Evolutionary conservation across 768 basidiomycete species (phyloP).

Genomic region (Lactarius indigo): DNA sequence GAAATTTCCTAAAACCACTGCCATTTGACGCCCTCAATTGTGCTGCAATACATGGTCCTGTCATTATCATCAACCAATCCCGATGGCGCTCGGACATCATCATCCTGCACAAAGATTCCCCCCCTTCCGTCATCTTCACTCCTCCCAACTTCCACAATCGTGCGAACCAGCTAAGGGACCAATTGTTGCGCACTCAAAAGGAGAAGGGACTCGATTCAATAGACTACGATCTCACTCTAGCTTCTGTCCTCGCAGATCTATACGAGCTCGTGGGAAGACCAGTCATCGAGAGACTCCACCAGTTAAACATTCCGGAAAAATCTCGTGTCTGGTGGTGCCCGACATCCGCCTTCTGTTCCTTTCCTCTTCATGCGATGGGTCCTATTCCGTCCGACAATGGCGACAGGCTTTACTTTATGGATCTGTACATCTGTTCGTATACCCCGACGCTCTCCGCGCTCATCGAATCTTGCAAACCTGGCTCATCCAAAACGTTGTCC

Average conservation of each 20-base stretch:
- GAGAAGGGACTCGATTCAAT: not conserved
- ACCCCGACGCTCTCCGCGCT: not conserved
- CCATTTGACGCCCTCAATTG: not conserved
- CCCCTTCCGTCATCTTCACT: not conserved
- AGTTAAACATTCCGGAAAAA: not conserved
- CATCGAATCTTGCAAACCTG: not conserved
- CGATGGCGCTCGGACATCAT: not conserved
- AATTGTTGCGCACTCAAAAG: not conserved
- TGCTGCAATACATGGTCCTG: not conserved
- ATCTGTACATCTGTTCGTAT: not conserved
- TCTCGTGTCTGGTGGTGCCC: not conserved
- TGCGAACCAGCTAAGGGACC: not conserved
- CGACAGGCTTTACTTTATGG: not conserved
- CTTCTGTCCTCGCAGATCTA: not conserved
- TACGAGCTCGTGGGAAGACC: not conserved
- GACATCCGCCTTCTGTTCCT: not conserved
- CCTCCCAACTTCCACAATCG: not conserved
- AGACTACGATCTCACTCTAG: not conserved
- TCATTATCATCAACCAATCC: not conserved
- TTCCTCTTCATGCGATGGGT: constrained; percentile 1
- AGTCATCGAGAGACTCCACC: not conserved
- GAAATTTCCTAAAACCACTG: not conserved
- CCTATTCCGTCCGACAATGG: not conserved
- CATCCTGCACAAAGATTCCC: not conserved
- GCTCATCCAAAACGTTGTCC: not conserved